A percentile compares a stretch with the other conserved stretches of the same genome.
phyloP scores from a whole-genome alignment of 495 filamentous ascomycete genomes.

The Cercophora newfieldiana region DNA sequence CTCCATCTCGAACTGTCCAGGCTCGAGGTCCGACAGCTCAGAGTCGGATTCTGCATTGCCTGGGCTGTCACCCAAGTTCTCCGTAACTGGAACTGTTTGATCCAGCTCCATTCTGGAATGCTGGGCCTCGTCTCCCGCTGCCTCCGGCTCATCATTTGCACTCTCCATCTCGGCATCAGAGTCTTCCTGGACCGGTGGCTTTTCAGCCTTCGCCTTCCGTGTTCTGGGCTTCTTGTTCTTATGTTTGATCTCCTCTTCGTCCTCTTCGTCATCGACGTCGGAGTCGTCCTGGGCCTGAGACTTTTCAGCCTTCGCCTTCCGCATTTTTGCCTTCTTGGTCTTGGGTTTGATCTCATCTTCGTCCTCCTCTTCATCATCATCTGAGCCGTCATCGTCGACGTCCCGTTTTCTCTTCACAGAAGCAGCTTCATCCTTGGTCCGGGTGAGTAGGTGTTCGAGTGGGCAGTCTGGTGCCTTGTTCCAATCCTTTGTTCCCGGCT shows the following conservation, averaged over 20 bases:
- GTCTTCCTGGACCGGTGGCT: neutral
- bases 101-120: neutral
- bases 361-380: neutral
- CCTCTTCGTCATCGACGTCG: neutral
- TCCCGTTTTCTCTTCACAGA: neutral
- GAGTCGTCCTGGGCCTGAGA: neutral
- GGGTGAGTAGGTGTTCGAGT: conserved; percentile 48
- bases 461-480: conserved; percentile 40
- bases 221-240: neutral
- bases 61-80: neutral
- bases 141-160: neutral
- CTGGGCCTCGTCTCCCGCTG: neutral
- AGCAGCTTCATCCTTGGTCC: conserved; percentile 23
- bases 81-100: neutral
- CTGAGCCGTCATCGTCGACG: neutral
- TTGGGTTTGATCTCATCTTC: neutral
- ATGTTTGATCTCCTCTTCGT: neutral
- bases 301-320: neutral
- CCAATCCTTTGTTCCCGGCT: conserved; percentile 48
- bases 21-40: neutral
- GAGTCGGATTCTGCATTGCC: neutral
- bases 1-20: neutral
- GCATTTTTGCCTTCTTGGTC: neutral
- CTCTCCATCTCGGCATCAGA: neutral
- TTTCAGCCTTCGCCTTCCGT: neutral